Percentiles rank a stretch among this genome's conserved stretches.
Evolutionary conservation across 441 rosid species (phyloP).

Genomic region (Kokia cookei): DNA sequence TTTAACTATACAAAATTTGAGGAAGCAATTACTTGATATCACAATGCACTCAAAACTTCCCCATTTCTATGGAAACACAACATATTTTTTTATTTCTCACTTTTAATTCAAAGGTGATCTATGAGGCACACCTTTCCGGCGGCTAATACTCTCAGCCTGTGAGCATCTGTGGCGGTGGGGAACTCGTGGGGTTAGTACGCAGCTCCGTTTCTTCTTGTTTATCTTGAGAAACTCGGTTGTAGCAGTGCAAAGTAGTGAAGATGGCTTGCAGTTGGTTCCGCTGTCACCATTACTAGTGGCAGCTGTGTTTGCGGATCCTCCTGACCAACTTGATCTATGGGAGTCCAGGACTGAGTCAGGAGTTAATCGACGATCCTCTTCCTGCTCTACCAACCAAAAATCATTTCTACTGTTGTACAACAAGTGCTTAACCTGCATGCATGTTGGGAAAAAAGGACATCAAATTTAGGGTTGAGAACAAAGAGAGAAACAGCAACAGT

Average conservation of each 20-base stretch:
- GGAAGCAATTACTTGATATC: not conserved
- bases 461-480: not conserved
- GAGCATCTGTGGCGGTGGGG: not conserved
- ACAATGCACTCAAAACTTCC: not conserved
- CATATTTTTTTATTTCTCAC: not conserved
- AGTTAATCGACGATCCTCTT: not conserved
- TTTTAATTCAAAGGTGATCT: slow-evolving; percentile 23
- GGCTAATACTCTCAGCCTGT: not conserved
- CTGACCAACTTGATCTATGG: not conserved
- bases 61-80: not conserved
- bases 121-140: slow-evolving; percentile 20
- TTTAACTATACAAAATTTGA: not conserved
- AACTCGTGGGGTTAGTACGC: not conserved
- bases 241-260: not conserved
- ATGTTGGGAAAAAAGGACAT: not conserved
- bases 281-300: not conserved
- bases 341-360: slow-evolving; percentile 3
- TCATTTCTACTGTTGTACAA: not conserved
- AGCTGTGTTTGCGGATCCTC: not conserved
- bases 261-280: not conserved
- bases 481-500: not conserved
- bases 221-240: not conserved
- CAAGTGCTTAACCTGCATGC: slow-evolving; percentile 7
- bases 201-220: not conserved
- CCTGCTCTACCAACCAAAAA: not conserved